A percentile compares a stretch with the other conserved stretches of the same genome.
phyloP scores from a whole-genome alignment of 805 yeast species.

The Saturnispora kantuleensis region DNA sequence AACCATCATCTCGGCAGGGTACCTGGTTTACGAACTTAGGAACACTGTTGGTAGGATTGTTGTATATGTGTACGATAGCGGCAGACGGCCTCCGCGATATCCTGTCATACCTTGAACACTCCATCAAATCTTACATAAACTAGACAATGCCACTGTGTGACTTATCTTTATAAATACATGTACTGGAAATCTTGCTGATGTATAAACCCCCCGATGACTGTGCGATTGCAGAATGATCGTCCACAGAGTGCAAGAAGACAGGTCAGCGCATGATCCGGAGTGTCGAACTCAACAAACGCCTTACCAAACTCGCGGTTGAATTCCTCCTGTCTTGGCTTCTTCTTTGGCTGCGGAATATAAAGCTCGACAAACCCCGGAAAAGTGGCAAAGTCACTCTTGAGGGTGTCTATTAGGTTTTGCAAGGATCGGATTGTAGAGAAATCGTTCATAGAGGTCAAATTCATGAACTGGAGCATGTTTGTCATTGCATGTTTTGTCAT shows the following conservation, averaged over 20 bases:
- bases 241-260: slow-evolving; percentile 58
- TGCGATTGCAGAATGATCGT: slow-evolving; percentile 53
- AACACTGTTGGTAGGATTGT: no score
- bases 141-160: no score
- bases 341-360: slow-evolving; percentile 49
- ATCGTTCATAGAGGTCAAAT: slow-evolving; percentile 57
- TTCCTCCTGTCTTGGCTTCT: slow-evolving; percentile 28
- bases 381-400: slow-evolving; percentile 38
- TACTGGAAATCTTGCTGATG: slow-evolving; percentile 48
- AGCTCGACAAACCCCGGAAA: slow-evolving; percentile 45
- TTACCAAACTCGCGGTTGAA: slow-evolving; percentile 57
- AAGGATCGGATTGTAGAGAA: slow-evolving; percentile 40
- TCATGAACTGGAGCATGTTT: slow-evolving; percentile 54
- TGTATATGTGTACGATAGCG: no score
- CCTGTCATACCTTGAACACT: no score
- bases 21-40: no score
- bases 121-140: no score
- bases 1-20: no score
- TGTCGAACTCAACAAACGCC: slow-evolving; percentile 56
- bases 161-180: not conserved
- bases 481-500: slow-evolving; percentile 22
- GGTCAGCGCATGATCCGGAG: slow-evolving; percentile 37
- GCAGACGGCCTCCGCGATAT: no score
- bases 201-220: slow-evolving; percentile 54
- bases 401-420: slow-evolving; percentile 41